A percentile compares a stretch with the other conserved stretches of the same genome.
Conservation (phyloP, 2,329 filamentous ascomycete genomes). For the Ascochyta pisi region DNA sequence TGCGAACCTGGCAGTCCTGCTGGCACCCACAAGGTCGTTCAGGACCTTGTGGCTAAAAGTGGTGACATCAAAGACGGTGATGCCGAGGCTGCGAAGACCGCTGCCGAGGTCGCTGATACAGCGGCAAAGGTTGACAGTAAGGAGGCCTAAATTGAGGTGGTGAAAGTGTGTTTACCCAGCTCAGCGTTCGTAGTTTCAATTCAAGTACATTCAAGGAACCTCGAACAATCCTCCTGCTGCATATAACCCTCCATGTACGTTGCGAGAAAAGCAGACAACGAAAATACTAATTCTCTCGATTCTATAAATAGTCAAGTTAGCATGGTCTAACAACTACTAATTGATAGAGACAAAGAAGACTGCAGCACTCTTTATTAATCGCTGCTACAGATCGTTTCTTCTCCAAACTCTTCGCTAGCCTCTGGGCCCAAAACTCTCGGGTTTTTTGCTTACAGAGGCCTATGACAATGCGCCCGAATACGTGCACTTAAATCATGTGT, state of each 20-base stretch:
- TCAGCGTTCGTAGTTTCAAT: not conserved
- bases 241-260: not conserved
- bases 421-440: not conserved
- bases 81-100: slow-evolving; percentile 47
- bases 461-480: too few species aligned
- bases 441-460: too few species aligned
- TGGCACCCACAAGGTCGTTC: slow-evolving; percentile 77
- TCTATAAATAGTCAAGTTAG: too few species aligned
- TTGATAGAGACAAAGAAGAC: too few species aligned
- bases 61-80: slow-evolving; percentile 34
- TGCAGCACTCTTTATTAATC: too few species aligned
- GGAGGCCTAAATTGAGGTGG: slow-evolving; percentile 15
- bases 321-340: too few species aligned
- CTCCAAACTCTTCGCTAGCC: not conserved
- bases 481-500: too few species aligned
- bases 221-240: not conserved
- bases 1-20: slow-evolving; percentile 77
- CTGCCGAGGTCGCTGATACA: slow-evolving; percentile 55
- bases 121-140: slow-evolving; percentile 49
- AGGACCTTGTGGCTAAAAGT: slow-evolving; percentile 63
- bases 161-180: not conserved
- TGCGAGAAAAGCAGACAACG: not conserved
- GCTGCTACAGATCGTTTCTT: too few species aligned
- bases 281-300: too few species aligned
- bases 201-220: not conserved